These are phyloP conservation scores for Botrytis sinoallii DNA, from an alignment of 2,329 filamentous ascomycete genomes.

Conservation along the genomic window DNA sequence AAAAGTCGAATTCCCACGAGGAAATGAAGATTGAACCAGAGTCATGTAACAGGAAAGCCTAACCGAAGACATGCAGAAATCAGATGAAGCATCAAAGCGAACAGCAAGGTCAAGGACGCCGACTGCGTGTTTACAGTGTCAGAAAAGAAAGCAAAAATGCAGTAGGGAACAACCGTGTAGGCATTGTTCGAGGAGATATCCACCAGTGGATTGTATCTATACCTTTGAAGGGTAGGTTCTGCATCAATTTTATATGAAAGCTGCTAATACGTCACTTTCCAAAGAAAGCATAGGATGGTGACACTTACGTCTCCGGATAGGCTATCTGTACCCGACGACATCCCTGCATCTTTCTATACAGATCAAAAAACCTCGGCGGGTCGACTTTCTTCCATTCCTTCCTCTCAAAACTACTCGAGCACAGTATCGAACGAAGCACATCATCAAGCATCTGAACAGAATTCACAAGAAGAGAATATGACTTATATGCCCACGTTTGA, in stretches of 20 bases:
- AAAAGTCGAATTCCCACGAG: conserved; percentile 16
- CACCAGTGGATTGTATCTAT: conserved; percentile 19
- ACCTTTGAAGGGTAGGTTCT: conserved; percentile 8
- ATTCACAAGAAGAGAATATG: neutral
- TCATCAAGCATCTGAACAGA: neutral
- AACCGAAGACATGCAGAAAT: conserved; percentile 18
- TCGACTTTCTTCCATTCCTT: neutral
- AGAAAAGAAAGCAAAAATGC: conserved; percentile 20
- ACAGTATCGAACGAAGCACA: neutral
- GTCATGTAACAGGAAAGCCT: conserved; percentile 7
- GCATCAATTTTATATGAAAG: neutral
- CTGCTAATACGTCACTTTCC: neutral
- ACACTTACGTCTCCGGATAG: neutral
- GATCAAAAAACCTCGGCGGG: neutral
- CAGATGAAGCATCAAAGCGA: conserved; percentile 14
- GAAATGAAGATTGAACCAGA: neutral
- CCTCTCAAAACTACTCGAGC: neutral
- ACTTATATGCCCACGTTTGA: neutral
- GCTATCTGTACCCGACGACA: neutral
- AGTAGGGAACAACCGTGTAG: conserved; percentile 20
- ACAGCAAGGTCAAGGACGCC: conserved; percentile 14
- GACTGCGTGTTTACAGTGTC: conserved; percentile 18
- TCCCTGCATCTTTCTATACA: neutral
- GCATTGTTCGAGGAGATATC: conserved; percentile 19
- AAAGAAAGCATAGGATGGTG: neutral